These are phyloP conservation scores for Hydnum rufescens DNA, from an alignment of 768 basidiomycete genomes.

Conservation along the genomic window DNA sequence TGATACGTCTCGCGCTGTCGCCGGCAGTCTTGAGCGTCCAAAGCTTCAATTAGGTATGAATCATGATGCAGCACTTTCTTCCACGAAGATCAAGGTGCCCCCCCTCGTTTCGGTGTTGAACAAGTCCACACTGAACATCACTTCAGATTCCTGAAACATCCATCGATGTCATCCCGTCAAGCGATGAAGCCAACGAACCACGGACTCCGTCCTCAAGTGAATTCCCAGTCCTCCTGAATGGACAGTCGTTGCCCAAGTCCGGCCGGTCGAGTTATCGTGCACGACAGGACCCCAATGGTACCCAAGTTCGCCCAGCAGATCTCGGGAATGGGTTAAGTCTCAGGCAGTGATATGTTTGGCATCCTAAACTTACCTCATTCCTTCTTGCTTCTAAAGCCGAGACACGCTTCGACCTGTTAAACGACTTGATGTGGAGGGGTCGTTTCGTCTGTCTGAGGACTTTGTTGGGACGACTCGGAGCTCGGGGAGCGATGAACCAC, in stretches of 20 bases:
- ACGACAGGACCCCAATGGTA: slow-evolving; percentile 46
- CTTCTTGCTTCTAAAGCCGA: slow-evolving; percentile 18
- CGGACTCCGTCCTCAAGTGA: too few relatives aligned
- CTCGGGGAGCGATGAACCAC: background rate
- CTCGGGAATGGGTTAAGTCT: slow-evolving; percentile 44
- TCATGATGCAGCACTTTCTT: slow-evolving; percentile 41
- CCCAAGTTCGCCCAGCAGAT: slow-evolving; percentile 60
- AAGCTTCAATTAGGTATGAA: slow-evolving; percentile 28
- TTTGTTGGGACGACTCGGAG: slow-evolving; percentile 41
- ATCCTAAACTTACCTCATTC: background rate
- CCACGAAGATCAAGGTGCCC: slow-evolving; percentile 36
- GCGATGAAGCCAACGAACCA: too few relatives aligned
- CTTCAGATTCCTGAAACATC: background rate
- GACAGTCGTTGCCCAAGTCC: slow-evolving; percentile 11
- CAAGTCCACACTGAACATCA: too few relatives aligned
- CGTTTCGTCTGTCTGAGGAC: slow-evolving; percentile 56
- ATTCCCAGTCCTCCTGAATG: slow-evolving; percentile 33
- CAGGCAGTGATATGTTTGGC: background rate
- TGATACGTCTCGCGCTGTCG: slow-evolving; percentile 42
- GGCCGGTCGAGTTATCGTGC: slow-evolving; percentile 54
- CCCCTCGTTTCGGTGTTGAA: background rate
- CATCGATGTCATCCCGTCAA: too few relatives aligned
- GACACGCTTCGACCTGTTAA: slow-evolving; percentile 89
- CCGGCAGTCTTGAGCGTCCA: slow-evolving; percentile 17
- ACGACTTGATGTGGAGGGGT: slow-evolving; percentile 66